Conservation (phyloP, 345 rosid genomes). For the Rubroshorea leprosula region DNA sequence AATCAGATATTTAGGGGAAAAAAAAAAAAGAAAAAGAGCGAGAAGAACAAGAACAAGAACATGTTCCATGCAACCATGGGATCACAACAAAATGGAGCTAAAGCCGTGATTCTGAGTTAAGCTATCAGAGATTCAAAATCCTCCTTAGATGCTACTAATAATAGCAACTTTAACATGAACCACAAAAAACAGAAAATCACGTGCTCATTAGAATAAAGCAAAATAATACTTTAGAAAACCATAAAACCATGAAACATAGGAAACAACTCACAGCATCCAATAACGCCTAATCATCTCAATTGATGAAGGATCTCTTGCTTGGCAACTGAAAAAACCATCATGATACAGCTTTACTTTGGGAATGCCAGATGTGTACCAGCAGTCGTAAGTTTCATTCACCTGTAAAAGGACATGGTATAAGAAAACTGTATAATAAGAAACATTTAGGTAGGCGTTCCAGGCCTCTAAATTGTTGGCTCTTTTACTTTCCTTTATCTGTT, state of each 20-base stretch:
- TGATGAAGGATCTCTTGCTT: constrained; percentile 53
- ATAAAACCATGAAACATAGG: too few species aligned
- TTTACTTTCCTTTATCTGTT: too few species aligned
- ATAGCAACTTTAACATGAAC: too few species aligned
- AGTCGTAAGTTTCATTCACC: constrained; percentile 87
- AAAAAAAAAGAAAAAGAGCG: too few species aligned
- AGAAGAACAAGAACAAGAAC: too few species aligned
- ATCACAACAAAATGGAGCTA: not conserved
- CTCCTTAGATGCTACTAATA: too few species aligned
- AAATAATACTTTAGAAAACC: not conserved
- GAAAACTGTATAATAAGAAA: not conserved
- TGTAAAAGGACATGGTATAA: constrained; percentile 19
- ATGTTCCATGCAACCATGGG: not conserved
- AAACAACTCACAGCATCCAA: constrained; percentile 50
- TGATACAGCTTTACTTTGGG: constrained; percentile 66
- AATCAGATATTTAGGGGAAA: too few species aligned
- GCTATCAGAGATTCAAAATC: too few species aligned
- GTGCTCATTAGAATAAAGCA: not conserved
- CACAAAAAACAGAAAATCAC: not conserved
- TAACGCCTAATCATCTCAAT: constrained; percentile 52
- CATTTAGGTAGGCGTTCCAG: too few species aligned
- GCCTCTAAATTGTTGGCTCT: too few species aligned
- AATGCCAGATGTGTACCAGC: constrained; percentile 70
- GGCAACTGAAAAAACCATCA: constrained; percentile 69
- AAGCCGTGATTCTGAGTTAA: not conserved